Base-by-base conservation (phyloP, 2,329 filamentous ascomycete species). In the Diplodia sapinea region DNA sequence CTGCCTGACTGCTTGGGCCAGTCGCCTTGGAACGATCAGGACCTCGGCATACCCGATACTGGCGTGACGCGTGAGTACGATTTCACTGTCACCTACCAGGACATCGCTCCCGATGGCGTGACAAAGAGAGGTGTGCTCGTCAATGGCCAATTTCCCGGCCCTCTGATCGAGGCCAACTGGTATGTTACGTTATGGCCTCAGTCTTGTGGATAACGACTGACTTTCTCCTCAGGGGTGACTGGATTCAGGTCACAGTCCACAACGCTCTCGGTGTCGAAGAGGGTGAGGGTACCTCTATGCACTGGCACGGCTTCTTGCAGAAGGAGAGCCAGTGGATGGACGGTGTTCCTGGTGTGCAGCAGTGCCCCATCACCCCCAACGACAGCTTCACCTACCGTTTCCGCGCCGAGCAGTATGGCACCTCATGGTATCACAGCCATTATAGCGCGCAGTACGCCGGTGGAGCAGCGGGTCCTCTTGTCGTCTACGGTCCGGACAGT, bases 311-410 rank as follows among this genome's bases (percentile, higher is more conserved):
- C 52, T 67, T 79, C 17, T 67, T 76, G 31, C 77, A 79, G 47
- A 71, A 70, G 17, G 70, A 71, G n/a, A 77, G 75, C 26, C 72
- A 74, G 9, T 78, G 74, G 74, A 77, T 75, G 65, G 77, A 79
- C 67, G 77, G 77, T 66, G 77, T 79, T 2, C 76, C 77, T 4
- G 74, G 74, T 12, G 72, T 78, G 36, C 67, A 69, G 33, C 76
- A 79, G 61, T 79, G 77, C 62, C 78, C 78, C 2, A 74, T 79
- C 49, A 70, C 73, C 23, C 78, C 78, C 72, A 75, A 74, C 73
- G 64, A 68, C 5, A 68, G 57, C 29, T 69, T 71, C 26, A 74
- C 69, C 4, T 77, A 77, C 67, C 69, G 47, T 13, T 76, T 75
- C 67, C 59, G 66, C 20, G 77, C 77, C 17, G 75, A 74, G 2